Evolutionary conservation across 768 basidiomycete species (phyloP), one percentile per base, ranked within the genome.

Genomic region (Boletus rubescentipes): DNA sequence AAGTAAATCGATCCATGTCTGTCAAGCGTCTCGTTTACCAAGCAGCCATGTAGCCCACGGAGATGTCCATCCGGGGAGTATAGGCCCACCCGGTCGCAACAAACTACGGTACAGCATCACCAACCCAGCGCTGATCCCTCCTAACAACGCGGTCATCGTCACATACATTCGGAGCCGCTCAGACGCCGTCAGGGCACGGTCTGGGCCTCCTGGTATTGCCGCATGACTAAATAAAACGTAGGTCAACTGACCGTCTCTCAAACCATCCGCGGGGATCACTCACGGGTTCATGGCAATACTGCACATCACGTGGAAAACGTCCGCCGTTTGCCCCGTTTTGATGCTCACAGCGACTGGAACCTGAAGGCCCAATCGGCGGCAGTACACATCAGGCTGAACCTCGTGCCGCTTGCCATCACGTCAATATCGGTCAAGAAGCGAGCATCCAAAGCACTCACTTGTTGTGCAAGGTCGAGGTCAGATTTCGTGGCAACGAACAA

Each of bases 401-500:
- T 99, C 96, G 69, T 98, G 96, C 68, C 96, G 79, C 89, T 97
- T 23, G 66, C 18, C 53, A 54, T 53, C 57, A 18, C 53, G 46
- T 53, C 43, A 55, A 29, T 26, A 47, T 58, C n/a, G 32, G 11
- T 30, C 44, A 32, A 38, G 18, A 49, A 26, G 40, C 35, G 18
- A 39, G 10, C 55, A 42, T 42, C 42, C 30, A 36, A 51, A 43
- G 23, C 26, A 52, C 78, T 57, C 53, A 89, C 92, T 82, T 97
- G 96, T 61, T 95, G 83, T 11, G 96, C 96, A 46, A 99, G 85
- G 71, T 99, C 96, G 26, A 97, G 82, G 70, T 99, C 96, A 7
- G 93, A 95, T 74, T 99, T 99, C 36, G 96, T 98, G n/a, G 96
- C 96, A 23, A 99, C 94, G 69, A 98, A 98, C 35, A 98, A 74